A percentile compares a stretch with the other conserved stretches of the same genome.
Evolutionary conservation across 163 green algal genomes (phyloP).

Genomic region (Coccomyxa subellipsoidea): DNA sequence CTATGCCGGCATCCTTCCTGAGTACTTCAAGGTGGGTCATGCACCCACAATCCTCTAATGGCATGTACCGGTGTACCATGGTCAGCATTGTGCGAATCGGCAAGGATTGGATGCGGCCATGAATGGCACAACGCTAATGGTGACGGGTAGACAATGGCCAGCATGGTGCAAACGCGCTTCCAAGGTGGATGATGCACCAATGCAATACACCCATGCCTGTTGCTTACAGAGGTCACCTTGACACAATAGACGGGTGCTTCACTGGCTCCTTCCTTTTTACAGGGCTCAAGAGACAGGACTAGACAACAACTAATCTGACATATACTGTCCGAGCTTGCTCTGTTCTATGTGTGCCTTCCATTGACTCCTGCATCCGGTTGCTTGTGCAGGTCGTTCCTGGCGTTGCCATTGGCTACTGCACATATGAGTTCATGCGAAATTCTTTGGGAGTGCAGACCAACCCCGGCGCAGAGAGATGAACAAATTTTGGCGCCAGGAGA

Average conservation of each 20-base stretch:
- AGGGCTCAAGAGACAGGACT: too few species aligned
- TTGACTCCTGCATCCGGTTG: not conserved
- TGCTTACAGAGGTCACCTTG: too few species aligned
- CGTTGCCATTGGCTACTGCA: slow-evolving; percentile 84
- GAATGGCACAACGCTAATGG: too few species aligned
- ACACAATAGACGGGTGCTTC: not conserved
- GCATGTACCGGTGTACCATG: not conserved
- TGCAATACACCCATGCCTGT: too few species aligned
- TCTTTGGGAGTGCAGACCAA: slow-evolving; percentile 1
- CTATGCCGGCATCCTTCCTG: slow-evolving; percentile 79
- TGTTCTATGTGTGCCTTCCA: not conserved
- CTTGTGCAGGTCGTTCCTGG: slow-evolving; percentile 59
- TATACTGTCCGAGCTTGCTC: not conserved
- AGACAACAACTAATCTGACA: not conserved
- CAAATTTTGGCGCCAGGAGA: too few species aligned
- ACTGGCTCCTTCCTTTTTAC: not conserved
- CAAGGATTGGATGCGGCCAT: not conserved
- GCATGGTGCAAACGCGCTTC: too few species aligned
- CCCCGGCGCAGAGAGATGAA: not conserved
- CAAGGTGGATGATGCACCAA: too few species aligned
- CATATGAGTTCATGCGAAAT: slow-evolving; percentile 63
- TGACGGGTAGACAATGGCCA: too few species aligned
- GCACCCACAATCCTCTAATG: slow-evolving; percentile 5
- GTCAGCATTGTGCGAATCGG: not conserved
- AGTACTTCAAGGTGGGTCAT: slow-evolving; percentile 78